phyloP scores from a whole-genome alignment of 345 rosid species.

The Jatropha curcas region DNA sequence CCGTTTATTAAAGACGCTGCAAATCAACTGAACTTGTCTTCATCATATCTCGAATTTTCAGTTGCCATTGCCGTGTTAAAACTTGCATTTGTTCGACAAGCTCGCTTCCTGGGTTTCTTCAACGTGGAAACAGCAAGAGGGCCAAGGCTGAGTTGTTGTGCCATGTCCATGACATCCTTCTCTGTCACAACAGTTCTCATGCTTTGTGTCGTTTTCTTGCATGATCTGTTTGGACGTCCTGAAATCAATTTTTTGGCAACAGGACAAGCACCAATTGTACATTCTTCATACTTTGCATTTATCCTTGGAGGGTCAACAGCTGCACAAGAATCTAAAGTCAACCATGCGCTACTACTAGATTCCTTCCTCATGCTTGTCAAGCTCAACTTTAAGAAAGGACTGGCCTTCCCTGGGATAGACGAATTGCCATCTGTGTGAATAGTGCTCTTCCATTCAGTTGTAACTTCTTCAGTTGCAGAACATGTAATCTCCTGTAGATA shows the following conservation, averaged over 20 bases:
- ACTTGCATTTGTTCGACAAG: conserved; percentile 38
- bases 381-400: conserved; percentile 35
- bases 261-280: conserved; percentile 23
- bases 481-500: conserved; percentile 43
- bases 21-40: conserved; percentile 20
- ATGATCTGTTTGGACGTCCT: conserved; percentile 41
- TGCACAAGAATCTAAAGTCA: conserved; percentile 68
- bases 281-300: conserved; percentile 38
- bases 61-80: conserved; percentile 31
- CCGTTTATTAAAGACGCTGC: background rate
- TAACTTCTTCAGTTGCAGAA: conserved; percentile 27
- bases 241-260: conserved; percentile 28
- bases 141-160: conserved; percentile 49
- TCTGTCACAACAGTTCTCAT: conserved; percentile 30
- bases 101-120: conserved; percentile 57
- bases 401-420: conserved; percentile 21
- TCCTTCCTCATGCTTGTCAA: conserved; percentile 43
- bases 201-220: conserved; percentile 42
- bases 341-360: conserved; percentile 55
- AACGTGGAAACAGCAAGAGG: conserved; percentile 40
- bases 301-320: conserved; percentile 26
- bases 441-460: conserved; percentile 13
- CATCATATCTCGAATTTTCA: conserved; percentile 24
- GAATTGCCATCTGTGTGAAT: conserved; percentile 6
- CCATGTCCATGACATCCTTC: conserved; percentile 40